Base-by-base conservation (phyloP, 768 basidiomycete genomes). In the Boletales sp. region DNA sequence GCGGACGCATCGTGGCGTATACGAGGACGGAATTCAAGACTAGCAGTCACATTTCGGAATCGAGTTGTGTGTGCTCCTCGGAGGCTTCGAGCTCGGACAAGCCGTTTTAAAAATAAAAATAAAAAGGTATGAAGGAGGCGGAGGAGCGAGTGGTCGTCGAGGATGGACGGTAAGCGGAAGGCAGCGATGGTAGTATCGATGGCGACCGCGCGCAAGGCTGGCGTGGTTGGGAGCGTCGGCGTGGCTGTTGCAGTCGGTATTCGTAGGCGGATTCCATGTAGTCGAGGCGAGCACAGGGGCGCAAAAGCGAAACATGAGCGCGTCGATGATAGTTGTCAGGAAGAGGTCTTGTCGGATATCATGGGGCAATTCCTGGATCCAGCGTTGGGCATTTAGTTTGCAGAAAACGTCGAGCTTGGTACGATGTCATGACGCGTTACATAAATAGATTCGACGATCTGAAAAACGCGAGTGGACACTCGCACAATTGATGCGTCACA, bases 401-500 rank as follows among this genome's bases (percentile, higher is more conserved):
- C 78, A 75, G 9, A 92, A 75, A 10, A 77, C 67, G 11, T 80
- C 76, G 4, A 90, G 66, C 44, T 90, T 21, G 89, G 85, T 12
- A 83, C 69, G 11, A 84, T 77, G 60, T 93, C n/a, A n/a, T n/a
- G n/a, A n/a, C n/a, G n/a, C n/a, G n/a, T n/a, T n/a, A n/a, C n/a
- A n/a, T 91, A 77, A 90, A 91, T 28, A 92, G 67, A 63, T 90
- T 91, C 19, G 90, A 84, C 9, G 92, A 70, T 60, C 90, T 92
- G 56, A 25, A 50, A 35, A 39, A 42, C 18, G 46, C 55, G 40
- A 47, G 48, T 25, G 9, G 13, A 44, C 4, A 15, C 49, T 28
- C 31, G 31, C n/a, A n/a, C n/a, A n/a, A n/a, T n/a, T 9, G 7
- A 38, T 43, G 21, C 31, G 13, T 9, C 58, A 91, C 90, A 90